Evolutionary conservation across 345 rosid genomes (phyloP), one percentile per base, ranked within the genome.

Genomic region (Microthlaspi erraticum): DNA sequence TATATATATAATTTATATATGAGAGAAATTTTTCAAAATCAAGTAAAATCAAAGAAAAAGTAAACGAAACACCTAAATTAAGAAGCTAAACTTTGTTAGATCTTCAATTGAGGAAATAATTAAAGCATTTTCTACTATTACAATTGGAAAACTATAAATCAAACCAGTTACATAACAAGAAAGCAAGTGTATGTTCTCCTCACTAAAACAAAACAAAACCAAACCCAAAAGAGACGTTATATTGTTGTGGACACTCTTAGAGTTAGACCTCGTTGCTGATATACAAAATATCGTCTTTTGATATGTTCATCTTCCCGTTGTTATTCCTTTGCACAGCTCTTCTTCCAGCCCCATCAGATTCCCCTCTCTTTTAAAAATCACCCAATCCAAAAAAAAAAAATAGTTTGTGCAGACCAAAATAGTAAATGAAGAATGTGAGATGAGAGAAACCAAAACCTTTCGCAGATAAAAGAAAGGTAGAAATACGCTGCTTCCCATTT

Each of bases 401-500:
- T 41, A 41, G 45, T 41, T 5, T 41, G 45, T 41, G 45, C 39
- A 54, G 38, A 54, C 10, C n/a, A 6, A 52, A 13, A 37, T n/a
- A n/a, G n/a, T n/a, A n/a, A n/a, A 23, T 23, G 26, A 23, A 23
- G 26, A 23, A 23, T 23, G 26, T 23, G 26, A 23, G 26, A 23
- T 23, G 26, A 3, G 26, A 23, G 26, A 23, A 23, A 23, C 26
- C 26, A 23, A 23, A 23, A 23, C 26, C 26, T 23, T 93, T 76
- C 64, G 86, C 83, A 88, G 64, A 87, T 97, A 69, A 87, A 88
- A 6, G 97, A 81, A 70, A 87, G 79, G 77, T 90, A 93, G n/a
- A 93, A 56, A 71, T 93, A 93, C 36, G 98, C 91, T 17, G 67
- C 97, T 80, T 93, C 98, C 98, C 97, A 90, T 73, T 90, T n/a